A percentile compares a stretch with the other conserved stretches of the same genome.
phyloP scores from a whole-genome alignment of 2,329 filamentous ascomycete genomes.

The Amauroascus verrucosus region DNA sequence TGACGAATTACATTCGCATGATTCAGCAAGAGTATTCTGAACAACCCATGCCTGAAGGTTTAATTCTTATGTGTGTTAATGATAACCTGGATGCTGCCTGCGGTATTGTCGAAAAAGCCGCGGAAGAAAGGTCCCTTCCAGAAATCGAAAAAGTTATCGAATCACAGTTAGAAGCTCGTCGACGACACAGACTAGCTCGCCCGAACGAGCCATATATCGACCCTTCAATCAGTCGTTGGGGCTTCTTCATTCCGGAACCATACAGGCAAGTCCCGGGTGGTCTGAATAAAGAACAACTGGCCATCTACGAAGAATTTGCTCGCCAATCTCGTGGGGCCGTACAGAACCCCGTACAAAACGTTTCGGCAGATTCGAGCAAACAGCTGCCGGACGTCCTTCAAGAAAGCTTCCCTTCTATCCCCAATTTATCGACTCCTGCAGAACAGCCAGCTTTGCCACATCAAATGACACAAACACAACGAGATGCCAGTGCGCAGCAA shows the following conservation, averaged over 20 bases:
- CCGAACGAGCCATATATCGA: slow-evolving; percentile 80
- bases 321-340: slow-evolving; percentile 62
- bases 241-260: slow-evolving; percentile 84
- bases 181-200: slow-evolving; percentile 61
- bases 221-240: slow-evolving; percentile 74
- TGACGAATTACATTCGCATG: slow-evolving; percentile 93
- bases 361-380: slow-evolving; percentile 49
- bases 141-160: slow-evolving; percentile 95
- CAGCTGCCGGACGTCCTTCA: slow-evolving; percentile 54
- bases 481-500: slow-evolving; percentile 33
- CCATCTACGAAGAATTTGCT: slow-evolving; percentile 94
- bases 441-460: slow-evolving; percentile 53
- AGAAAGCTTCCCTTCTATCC: slow-evolving; percentile 49
- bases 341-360: slow-evolving; percentile 45
- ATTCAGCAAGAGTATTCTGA: slow-evolving; percentile 56
- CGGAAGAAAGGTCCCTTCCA: slow-evolving; percentile 80
- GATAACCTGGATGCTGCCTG: slow-evolving; percentile 92
- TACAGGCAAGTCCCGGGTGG: slow-evolving; percentile 77
- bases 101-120: slow-evolving; percentile 86
- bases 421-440: slow-evolving; percentile 52
- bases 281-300: slow-evolving; percentile 82
- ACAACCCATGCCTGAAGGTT: slow-evolving; percentile 77
- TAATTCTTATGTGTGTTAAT: slow-evolving; percentile 97
- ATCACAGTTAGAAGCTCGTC: slow-evolving; percentile 63
- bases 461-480: slow-evolving; percentile 44